These are phyloP conservation scores for Chalciporus sp. DNA, from an alignment of 1,284 basidiomycete species.

Conservation along the genomic window DNA sequence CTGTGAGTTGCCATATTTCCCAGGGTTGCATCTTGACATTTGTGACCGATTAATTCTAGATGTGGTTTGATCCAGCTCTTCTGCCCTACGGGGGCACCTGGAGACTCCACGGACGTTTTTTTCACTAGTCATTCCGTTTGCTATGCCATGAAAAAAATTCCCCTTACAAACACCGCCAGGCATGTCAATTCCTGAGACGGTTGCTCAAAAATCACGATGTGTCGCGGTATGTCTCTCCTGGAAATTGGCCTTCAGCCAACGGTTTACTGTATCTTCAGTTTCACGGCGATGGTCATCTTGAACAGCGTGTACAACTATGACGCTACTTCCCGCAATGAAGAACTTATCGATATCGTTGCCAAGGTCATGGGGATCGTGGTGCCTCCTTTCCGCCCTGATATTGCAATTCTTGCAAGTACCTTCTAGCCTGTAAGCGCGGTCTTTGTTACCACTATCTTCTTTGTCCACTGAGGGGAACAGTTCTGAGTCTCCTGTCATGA, in stretches of 20 bases:
- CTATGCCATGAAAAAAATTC: constrained; percentile 5
- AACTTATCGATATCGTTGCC: neutral
- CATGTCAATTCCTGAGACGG: constrained; percentile 13
- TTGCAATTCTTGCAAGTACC: neutral
- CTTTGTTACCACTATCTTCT: neutral
- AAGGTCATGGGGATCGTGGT: neutral
- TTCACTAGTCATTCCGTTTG: constrained; percentile 15
- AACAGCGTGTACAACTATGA: constrained; percentile 11
- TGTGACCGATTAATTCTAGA: neutral
- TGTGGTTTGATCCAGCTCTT: neutral
- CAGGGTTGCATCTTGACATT: neutral
- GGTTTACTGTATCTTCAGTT: constrained; percentile 1
- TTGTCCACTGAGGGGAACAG: neutral
- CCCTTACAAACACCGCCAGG: constrained; percentile 14
- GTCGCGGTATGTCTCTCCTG: constrained; percentile 4
- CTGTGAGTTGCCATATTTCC: constrained; percentile 9
- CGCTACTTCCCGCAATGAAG: neutral
- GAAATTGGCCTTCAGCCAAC: too few species aligned
- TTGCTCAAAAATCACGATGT: constrained; percentile 10
- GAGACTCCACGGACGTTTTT: constrained; percentile 16
- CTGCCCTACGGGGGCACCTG: constrained; percentile 8
- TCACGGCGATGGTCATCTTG: constrained; percentile 10
- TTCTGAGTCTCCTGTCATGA: constrained; percentile 18
- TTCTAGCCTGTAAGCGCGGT: neutral
- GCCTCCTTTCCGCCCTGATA: neutral